These are phyloP conservation scores for Tetrahymena malaccensis DNA, from an alignment of 73 alveolate genomes.

Conservation along the genomic window DNA sequence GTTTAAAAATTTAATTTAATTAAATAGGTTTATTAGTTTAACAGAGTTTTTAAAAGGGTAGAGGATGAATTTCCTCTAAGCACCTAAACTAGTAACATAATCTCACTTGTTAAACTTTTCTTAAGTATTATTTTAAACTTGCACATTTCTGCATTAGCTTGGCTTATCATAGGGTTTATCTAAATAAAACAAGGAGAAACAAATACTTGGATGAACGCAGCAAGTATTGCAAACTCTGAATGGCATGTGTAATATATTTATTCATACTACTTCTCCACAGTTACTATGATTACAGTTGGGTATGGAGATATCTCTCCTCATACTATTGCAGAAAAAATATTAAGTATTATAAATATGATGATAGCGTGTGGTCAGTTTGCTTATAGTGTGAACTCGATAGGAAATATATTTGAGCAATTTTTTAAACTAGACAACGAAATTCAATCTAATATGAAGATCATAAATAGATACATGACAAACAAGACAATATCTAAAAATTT, in stretches of 20 bases:
- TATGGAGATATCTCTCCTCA: conserved; percentile 30
- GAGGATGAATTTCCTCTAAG: not conserved
- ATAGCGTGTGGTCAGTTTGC: not conserved
- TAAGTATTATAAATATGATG: not conserved
- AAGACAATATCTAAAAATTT: not conserved
- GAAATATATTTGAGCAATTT: not conserved
- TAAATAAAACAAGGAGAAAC: not conserved
- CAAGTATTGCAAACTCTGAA: not conserved
- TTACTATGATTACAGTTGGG: conserved; percentile 37
- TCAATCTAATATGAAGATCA: not conserved
- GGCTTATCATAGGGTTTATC: not conserved
- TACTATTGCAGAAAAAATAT: not conserved
- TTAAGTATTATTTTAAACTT: not conserved
- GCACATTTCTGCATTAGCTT: not conserved
- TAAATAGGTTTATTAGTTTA: not conserved
- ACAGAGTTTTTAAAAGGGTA: not conserved
- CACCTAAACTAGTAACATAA: not conserved
- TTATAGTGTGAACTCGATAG: not conserved
- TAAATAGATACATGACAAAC: not conserved
- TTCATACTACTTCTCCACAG: conserved; percentile 17
- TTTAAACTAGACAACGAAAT: not conserved
- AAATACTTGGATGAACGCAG: not conserved
- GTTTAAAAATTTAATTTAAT: not conserved
- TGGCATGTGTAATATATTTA: not conserved
- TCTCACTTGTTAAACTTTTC: not conserved